Evolutionary conservation across 208 protist species (phyloP).

Genomic region (Naegleria lovaniensis): DNA sequence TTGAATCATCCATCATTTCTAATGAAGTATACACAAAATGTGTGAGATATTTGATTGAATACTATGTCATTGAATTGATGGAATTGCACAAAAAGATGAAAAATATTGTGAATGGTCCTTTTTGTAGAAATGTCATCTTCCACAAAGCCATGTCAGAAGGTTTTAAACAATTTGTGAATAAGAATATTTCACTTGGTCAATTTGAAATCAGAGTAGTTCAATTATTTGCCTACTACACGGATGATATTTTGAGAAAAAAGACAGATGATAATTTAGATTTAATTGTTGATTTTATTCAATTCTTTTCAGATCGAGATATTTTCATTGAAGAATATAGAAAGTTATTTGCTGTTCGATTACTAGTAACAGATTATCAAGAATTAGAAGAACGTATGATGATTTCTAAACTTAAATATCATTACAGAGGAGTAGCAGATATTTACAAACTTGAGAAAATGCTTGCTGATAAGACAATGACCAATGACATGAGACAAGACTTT

Average conservation of each 20-base stretch:
- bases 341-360: slow-evolving; percentile 69
- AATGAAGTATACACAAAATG: not conserved
- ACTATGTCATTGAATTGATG: not conserved
- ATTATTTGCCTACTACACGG: slow-evolving; percentile 19
- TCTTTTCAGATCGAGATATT: slow-evolving; percentile 69
- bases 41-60: not conserved
- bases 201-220: not conserved
- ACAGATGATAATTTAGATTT: slow-evolving; percentile 59
- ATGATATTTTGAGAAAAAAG: not conserved
- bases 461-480: slow-evolving; percentile 43
- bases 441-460: slow-evolving; percentile 76
- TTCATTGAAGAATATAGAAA: slow-evolving; percentile 79
- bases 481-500: slow-evolving; percentile 55
- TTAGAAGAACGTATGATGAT: slow-evolving; percentile 69
- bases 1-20: not conserved
- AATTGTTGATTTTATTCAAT: slow-evolving; percentile 58
- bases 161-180: slow-evolving; percentile 18
- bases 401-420: slow-evolving; percentile 62
- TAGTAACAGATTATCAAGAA: slow-evolving; percentile 53
- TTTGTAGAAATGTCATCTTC: slow-evolving; percentile 20
- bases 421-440: slow-evolving; percentile 54
- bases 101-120: not conserved
- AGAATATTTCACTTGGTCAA: not conserved
- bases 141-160: slow-evolving; percentile 10
- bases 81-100: slow-evolving; percentile 21